Evolutionary conservation across 2,329 filamentous ascomycete genomes (phyloP), one percentile per base, ranked within the genome.

Genomic region (Rutstroemia sp.): DNA sequence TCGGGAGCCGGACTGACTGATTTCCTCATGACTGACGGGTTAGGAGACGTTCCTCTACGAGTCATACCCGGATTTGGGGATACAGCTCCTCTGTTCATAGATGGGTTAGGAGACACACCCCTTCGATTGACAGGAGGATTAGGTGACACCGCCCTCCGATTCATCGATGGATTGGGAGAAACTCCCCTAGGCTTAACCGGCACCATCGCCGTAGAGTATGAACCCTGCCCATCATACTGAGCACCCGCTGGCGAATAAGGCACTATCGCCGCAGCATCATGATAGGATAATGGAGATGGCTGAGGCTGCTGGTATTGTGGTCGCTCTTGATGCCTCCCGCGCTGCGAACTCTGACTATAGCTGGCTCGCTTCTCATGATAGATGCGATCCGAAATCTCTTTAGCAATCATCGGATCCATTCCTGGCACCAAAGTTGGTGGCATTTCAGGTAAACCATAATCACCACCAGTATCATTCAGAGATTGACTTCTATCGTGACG

Each of bases 1-100:
- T 63, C 76, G 2, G 88, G 87, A 1, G 81, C 80, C 2, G 88
- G 86, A 64, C 87, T 90, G 34, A 91, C 81, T 1, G 87, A 90
- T 69, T 92, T 92, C 52, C 88, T 82, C 58, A 74, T 77, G 59
- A 84, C 82, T 5, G 60, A 48, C 45, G 62, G 58, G 51, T 68
- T 63, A 19, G 64, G 63, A 42, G 68, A 69, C 12, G 66, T 54
- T 30, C 58, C 62, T 69, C 91, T 92, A 49, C 88, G 82, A 57
- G 73, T 76, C 60, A 84, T 82, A 1, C 59, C 51, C 38, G 61
- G 58, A 56, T 68, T 63, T 16, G 64, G 63, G 19, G 68, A 69
- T 14, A 66, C 55, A 25, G 57, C 62, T 56, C 66, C 54, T 36
- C 40, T 53, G 14, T 53, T 42, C 51, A 53, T 47, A 1, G 51